Evolutionary conservation across 257 asterid species (phyloP).

Genomic region (Agastache rugosa): DNA sequence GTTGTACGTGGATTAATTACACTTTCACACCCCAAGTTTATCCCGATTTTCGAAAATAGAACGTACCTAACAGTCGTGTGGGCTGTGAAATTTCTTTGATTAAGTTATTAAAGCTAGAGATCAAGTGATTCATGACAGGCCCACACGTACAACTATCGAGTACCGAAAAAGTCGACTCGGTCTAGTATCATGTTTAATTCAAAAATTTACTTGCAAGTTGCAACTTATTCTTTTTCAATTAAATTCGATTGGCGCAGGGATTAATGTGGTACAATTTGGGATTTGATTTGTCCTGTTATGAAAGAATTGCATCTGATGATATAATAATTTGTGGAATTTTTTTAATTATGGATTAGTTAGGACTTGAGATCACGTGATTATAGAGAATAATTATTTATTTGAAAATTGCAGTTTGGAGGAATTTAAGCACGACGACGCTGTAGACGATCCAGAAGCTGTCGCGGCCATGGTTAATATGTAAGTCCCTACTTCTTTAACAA

Average conservation of each 20-base stretch:
- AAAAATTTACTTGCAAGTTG: too few relatives aligned
- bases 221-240: not conserved
- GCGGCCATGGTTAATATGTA: constrained; percentile 73
- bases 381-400: not conserved
- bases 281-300: not conserved
- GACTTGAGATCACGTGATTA: constrained; percentile 26
- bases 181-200: too few relatives aligned
- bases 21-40: too few relatives aligned
- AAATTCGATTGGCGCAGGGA: not conserved
- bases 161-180: too few relatives aligned
- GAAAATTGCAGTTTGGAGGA: constrained; percentile 51
- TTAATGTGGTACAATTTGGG: not conserved
- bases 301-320: not conserved
- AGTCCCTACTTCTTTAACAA: not conserved
- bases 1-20: too few relatives aligned
- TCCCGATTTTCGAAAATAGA: too few relatives aligned
- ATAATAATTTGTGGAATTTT: not conserved
- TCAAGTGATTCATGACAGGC: too few relatives aligned
- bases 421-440: constrained; percentile 57
- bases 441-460: constrained; percentile 74
- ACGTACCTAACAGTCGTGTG: too few relatives aligned
- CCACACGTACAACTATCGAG: too few relatives aligned
- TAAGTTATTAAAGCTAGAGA: too few relatives aligned
- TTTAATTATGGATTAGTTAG: not conserved
- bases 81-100: too few relatives aligned